phyloP scores from a whole-genome alignment of 2,329 filamentous ascomycete species.

The Colletotrichum sansevieriae region DNA sequence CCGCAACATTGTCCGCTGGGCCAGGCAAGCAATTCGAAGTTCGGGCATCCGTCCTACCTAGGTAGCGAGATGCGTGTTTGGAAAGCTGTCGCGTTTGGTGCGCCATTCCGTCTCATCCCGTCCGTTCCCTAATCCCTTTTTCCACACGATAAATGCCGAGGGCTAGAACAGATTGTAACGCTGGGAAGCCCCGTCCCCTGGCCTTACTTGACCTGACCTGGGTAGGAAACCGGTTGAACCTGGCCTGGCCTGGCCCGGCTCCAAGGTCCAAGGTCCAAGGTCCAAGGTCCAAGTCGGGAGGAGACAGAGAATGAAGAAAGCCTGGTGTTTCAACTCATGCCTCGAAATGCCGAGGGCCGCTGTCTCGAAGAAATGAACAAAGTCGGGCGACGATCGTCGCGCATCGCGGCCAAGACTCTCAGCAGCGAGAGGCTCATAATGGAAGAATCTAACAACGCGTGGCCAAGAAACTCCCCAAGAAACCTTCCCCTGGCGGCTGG shows the following conservation, averaged over 20 bases:
- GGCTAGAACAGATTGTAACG: slow-evolving; percentile 27
- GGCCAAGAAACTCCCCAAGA: slow-evolving; percentile 14
- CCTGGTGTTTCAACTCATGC: slow-evolving; percentile 39
- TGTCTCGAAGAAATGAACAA: slow-evolving; percentile 35
- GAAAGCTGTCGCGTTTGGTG: slow-evolving; percentile 18
- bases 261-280: not conserved
- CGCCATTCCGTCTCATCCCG: slow-evolving; percentile 38
- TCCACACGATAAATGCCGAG: slow-evolving; percentile 23
- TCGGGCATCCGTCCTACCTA: not conserved
- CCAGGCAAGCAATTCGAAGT: slow-evolving; percentile 8
- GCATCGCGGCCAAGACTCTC: slow-evolving; percentile 21
- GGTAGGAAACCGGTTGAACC: slow-evolving; percentile 13
- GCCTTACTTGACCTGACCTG: slow-evolving; percentile 4
- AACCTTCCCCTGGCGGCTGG: slow-evolving; percentile 7
- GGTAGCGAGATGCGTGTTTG: slow-evolving; percentile 16
- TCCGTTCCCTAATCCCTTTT: slow-evolving; percentile 19
- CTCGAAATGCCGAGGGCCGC: slow-evolving; percentile 34
- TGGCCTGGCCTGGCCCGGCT: not conserved
- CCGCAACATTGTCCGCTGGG: slow-evolving; percentile 10
- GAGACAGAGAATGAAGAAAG: slow-evolving; percentile 1
- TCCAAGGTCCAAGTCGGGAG: not conserved
- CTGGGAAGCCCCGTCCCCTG: slow-evolving; percentile 2
- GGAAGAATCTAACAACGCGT: not conserved
- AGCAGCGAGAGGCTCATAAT: not conserved
- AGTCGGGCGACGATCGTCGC: slow-evolving; percentile 25